phyloP scores from a whole-genome alignment of 208 protist genomes.

The Wallacemonas sp. region DNA sequence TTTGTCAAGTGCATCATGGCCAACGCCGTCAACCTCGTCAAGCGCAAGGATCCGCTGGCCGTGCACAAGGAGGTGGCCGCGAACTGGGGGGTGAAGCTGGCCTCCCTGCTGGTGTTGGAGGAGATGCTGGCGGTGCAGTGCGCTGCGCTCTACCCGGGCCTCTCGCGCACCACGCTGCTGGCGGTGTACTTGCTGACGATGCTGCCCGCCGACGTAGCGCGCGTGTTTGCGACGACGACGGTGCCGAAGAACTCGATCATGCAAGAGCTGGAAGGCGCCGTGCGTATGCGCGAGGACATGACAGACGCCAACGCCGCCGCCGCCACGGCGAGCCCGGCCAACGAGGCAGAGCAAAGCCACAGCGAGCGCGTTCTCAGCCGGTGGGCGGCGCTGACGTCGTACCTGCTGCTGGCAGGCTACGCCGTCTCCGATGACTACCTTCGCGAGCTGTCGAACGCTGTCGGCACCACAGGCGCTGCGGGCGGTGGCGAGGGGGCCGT shows the following conservation, averaged over 20 bases:
- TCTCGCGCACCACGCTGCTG: conserved; percentile 70
- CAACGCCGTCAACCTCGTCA: conserved; percentile 54
- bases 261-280: conserved; percentile 76
- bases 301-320: conserved; percentile 3
- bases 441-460: conserved; percentile 13
- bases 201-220: conserved; percentile 79
- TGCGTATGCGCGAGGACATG: conserved; percentile 51
- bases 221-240: conserved; percentile 46
- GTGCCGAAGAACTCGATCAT: conserved; percentile 56
- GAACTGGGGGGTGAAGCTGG: conserved; percentile 85
- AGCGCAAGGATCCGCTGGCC: conserved; percentile 47
- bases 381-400: conserved; percentile 36
- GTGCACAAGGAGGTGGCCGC: conserved; percentile 73
- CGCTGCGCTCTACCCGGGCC: conserved; percentile 56
- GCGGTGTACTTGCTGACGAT: conserved; percentile 69
- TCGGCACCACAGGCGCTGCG: conserved; percentile 8
- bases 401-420: conserved; percentile 20
- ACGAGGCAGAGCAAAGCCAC: too few species aligned
- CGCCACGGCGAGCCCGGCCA: conserved; percentile 2
- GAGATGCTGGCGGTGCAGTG: conserved; percentile 58
- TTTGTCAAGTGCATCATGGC: conserved; percentile 78
- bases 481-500: background rate
- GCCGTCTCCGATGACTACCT: conserved; percentile 17
- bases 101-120: conserved; percentile 73
- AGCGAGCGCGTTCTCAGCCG: conserved; percentile 21